Base-by-base conservation (phyloP, 176 grass and related monocot species). In the Triticum timopheevii region DNA sequence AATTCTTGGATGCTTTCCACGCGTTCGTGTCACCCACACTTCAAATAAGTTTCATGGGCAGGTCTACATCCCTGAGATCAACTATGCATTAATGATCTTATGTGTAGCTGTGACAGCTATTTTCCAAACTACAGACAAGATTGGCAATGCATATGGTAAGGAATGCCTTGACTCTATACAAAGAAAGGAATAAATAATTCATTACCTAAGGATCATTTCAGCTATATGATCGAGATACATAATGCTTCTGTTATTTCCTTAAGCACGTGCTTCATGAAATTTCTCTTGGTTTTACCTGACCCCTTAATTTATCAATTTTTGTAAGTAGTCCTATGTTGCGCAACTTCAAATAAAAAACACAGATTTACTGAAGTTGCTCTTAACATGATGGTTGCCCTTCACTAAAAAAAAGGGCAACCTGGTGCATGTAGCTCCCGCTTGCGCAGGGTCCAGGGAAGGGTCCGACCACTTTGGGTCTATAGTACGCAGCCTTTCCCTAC, bases 91-190 rank as follows among this genome's bases (percentile, higher is more conserved):
- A 63, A 92, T 93, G 94, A 30, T 92, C 81, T 81, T 87, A 28
- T 96, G 85, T 22, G 85, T 96, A 44, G 76, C 77, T 61, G 90
- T 95, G 15, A 92, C 93, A 22, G 73, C 68, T 77, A 64, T 78
- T 75, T 96, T 96, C 76, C 67, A 88, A 86, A 92, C 87, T n/a
- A 96, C 94, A 30, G 74, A 80, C 7, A 91, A 93, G 67, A 91
- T 93, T 2, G 91, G 91, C 74, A 96, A 96, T 75, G 89, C 94
- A 52, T 96, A 91, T 31, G 89, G 94, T 95, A 91, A 65, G 42
- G 64, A 75, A 72, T 19, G 44, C 44, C 44, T 44, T 44, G 10
- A 44, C 42, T 12, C 10, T 44, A 44, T 44, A 44, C 12, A 44
- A 44, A 44, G 42, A 44, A 44, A 44, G 42, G 42, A 44, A 44